Conservation (phyloP, 495 filamentous ascomycete species). For the Aspergillus egyptiacus region DNA sequence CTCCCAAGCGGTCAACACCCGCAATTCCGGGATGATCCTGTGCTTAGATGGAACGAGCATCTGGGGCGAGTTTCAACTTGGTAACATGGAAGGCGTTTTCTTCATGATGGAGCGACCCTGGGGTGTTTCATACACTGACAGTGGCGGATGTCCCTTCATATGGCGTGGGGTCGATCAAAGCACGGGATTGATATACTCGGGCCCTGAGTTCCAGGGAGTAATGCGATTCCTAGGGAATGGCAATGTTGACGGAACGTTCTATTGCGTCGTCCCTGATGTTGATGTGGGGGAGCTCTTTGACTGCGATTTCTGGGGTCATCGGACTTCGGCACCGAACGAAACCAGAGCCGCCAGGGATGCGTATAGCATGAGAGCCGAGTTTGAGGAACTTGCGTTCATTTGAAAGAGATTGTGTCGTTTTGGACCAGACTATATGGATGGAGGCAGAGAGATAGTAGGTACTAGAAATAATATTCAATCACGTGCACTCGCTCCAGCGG, state of each 20-base stretch:
- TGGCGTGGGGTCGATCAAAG: slow-evolving; percentile 3
- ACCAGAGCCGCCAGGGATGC: neutral
- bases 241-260: slow-evolving; percentile 8
- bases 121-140: neutral
- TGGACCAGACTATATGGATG: too few relatives aligned
- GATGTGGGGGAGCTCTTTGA: neutral
- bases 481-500: neutral
- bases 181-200: neutral
- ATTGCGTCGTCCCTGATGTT: neutral
- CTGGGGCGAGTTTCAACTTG: slow-evolving; percentile 14
- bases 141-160: slow-evolving; percentile 2
- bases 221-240: slow-evolving; percentile 12
- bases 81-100: slow-evolving; percentile 5
- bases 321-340: slow-evolving; percentile 1
- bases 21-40: slow-evolving; percentile 10
- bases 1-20: neutral
- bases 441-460: too few relatives aligned
- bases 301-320: slow-evolving; percentile 9
- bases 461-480: neutral
- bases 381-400: neutral
- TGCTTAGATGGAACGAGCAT: slow-evolving; percentile 3
- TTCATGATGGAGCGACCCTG: slow-evolving; percentile 9
- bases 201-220: neutral
- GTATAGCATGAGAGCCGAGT: neutral
- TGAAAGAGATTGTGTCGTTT: neutral